Percentiles rank a stretch among this genome's conserved stretches.
Conservation (phyloP, 2,329 filamentous ascomycete species). For the Alternaria longipes region DNA sequence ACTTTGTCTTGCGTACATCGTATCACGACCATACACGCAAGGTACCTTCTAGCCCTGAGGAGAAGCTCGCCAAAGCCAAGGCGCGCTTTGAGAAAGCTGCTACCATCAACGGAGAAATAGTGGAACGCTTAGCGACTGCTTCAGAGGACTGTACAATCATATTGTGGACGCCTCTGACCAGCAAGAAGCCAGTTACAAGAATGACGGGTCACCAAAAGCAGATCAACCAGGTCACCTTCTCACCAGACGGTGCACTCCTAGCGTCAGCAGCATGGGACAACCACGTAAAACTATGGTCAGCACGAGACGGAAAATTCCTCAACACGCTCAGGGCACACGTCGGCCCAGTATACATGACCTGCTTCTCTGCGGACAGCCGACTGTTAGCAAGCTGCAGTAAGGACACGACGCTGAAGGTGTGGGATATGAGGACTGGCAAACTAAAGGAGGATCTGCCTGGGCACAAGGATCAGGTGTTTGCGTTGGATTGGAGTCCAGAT, state of each 20-base stretch:
- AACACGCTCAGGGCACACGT: slow-evolving; percentile 89
- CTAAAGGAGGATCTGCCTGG: slow-evolving; percentile 84
- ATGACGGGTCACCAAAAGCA: slow-evolving; percentile 96
- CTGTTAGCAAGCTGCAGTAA: slow-evolving; percentile 87
- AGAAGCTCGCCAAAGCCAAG: slow-evolving; percentile 77
- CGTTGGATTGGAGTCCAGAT: slow-evolving; percentile 93
- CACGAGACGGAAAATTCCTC: slow-evolving; percentile 78
- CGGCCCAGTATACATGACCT: slow-evolving; percentile 89
- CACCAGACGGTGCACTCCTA: slow-evolving; percentile 85
- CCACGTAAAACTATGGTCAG: slow-evolving; percentile 91
- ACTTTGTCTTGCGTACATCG: slow-evolving; percentile 84
- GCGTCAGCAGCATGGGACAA: slow-evolving; percentile 94
- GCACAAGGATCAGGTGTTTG: slow-evolving; percentile 92
- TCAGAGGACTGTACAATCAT: slow-evolving; percentile 97
- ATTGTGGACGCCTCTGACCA: slow-evolving; percentile 82
- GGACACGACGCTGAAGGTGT: slow-evolving; percentile 93
- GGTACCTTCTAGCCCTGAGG: slow-evolving; percentile 73
- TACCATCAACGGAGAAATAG: slow-evolving; percentile 75
- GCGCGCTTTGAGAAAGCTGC: slow-evolving; percentile 87
- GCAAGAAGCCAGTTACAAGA: slow-evolving; percentile 84
- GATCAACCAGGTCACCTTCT: slow-evolving; percentile 95
- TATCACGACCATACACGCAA: slow-evolving; percentile 84
- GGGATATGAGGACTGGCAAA: slow-evolving; percentile 88
- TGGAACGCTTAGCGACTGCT: slow-evolving; percentile 87
- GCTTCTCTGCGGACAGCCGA: slow-evolving; percentile 92